Evolutionary conservation across 2,329 filamentous ascomycete species (phyloP).

Genomic region (Myotisia sp.): DNA sequence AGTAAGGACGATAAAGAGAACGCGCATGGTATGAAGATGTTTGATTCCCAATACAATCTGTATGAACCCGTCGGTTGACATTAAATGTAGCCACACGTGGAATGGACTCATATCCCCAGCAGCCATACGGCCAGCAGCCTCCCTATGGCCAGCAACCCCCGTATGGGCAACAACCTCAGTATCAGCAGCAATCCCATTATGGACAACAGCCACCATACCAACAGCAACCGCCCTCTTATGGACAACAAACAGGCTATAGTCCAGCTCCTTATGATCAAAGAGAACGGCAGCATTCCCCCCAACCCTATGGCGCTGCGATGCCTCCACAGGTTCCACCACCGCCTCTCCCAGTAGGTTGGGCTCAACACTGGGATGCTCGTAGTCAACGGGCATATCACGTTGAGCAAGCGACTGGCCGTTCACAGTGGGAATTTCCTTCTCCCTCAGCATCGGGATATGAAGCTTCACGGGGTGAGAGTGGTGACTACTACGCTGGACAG

Average conservation of each 20-base stretch:
- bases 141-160: conserved; percentile 3
- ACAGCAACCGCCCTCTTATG: conserved; percentile 6
- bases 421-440: conserved; percentile 38
- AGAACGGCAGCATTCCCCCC: conserved; percentile 9
- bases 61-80: too few species aligned
- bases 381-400: conserved; percentile 35
- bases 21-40: background rate
- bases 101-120: too few species aligned
- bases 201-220: conserved; percentile 13
- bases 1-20: conserved; percentile 25
- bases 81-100: too few species aligned
- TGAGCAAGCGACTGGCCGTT: conserved; percentile 35
- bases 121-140: conserved; percentile 1
- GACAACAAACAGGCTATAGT: background rate
- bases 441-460: conserved; percentile 49
- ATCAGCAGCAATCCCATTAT: conserved; percentile 10
- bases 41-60: background rate
- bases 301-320: conserved; percentile 15
- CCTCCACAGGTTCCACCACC: conserved; percentile 24
- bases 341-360: conserved; percentile 32
- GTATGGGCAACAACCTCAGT: conserved; percentile 9
- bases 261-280: conserved; percentile 5
- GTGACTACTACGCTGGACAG: conserved; percentile 38
- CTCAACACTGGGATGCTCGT: conserved; percentile 32
- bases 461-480: conserved; percentile 44